phyloP scores from a whole-genome alignment of 495 filamentous ascomycete genomes.

The Chaetomium tenue region DNA sequence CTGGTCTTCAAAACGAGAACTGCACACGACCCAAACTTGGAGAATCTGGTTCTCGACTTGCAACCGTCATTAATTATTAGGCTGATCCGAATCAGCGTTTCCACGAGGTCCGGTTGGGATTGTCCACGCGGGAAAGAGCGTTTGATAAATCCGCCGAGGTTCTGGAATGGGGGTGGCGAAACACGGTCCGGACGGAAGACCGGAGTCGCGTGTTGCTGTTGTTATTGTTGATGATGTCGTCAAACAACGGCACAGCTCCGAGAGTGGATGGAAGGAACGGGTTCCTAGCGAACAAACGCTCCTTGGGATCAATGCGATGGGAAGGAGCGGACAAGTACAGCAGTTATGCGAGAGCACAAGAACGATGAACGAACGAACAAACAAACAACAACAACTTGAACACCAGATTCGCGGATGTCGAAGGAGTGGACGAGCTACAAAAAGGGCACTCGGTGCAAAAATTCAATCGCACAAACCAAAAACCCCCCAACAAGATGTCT shows the following conservation, averaged over 20 bases:
- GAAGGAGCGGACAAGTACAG: neutral
- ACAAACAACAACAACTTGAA: neutral
- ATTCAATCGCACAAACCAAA: neutral
- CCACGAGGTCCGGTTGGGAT: neutral
- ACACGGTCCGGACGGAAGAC: slow-evolving; percentile 11
- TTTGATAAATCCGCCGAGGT: neutral
- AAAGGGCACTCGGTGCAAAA: neutral
- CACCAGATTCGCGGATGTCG: neutral
- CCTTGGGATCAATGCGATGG: neutral
- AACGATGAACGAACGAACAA: too few species aligned
- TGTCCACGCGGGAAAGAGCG: slow-evolving; percentile 9
- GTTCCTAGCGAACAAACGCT: slow-evolving; percentile 8
- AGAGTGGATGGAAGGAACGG: slow-evolving; percentile 14
- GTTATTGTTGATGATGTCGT: neutral
- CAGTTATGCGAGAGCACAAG: neutral
- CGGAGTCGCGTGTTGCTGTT: neutral
- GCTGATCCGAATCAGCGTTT: slow-evolving; percentile 23
- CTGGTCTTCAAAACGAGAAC: slow-evolving; percentile 25
- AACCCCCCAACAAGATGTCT: neutral
- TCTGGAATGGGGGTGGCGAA: neutral
- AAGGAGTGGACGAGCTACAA: slow-evolving; percentile 12
- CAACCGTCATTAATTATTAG: slow-evolving; percentile 25
- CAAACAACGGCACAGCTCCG: slow-evolving; percentile 10
- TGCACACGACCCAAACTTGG: slow-evolving; percentile 28
- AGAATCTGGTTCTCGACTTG: slow-evolving; percentile 16